Base-by-base conservation (phyloP, 345 rosid species). In the Gossypium ekmanianum region DNA sequence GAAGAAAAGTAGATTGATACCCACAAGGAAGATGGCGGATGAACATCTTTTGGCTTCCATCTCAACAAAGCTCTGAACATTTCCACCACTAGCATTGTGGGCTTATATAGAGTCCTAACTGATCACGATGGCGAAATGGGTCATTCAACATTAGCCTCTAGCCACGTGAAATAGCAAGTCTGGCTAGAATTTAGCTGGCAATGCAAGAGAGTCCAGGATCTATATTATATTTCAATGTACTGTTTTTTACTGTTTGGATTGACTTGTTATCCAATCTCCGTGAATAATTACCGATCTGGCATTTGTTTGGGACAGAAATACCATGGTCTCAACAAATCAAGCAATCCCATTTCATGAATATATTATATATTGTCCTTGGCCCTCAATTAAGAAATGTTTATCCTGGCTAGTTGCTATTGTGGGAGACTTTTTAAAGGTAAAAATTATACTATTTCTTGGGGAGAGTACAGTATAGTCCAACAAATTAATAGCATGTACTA, bases 41-140 rank as follows among this genome's bases (percentile, higher is more conserved):
- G 75, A 77, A 62, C 75, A 81, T 75, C 57, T 66, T 64, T 74
- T 65, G 74, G 81, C 10, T 58, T 62, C 89, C 90, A 90, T 88
- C 50, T 39, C 13, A 17, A 39, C 2, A 52, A 52, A 63, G 9
- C 68, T 29, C 3, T 29, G 18, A 61, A 61, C 20, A 39, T 20
- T 63, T 29, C 7, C 7, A 34, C 41, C 7, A 34, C 41, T 41
- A 47, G 68, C 48, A 3, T 63, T 48, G 52, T 48, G 52, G 14
- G 52, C 4, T 63, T 63, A 39, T 63, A 39, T 63, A 63, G 14
- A 41, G 68, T n/a, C n/a, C 4, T 7, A 14, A 61, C 11, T 34
- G 7, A 34, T 34, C 41, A 34, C 41, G 41, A 34, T 34, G 41
- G 11, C 1, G 12, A 24, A 26, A 58, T 58, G 62, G 14, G 62